These are phyloP conservation scores for Dactylellina parvicollis DNA, from an alignment of 2,329 filamentous ascomycete species.

Conservation along the genomic window DNA sequence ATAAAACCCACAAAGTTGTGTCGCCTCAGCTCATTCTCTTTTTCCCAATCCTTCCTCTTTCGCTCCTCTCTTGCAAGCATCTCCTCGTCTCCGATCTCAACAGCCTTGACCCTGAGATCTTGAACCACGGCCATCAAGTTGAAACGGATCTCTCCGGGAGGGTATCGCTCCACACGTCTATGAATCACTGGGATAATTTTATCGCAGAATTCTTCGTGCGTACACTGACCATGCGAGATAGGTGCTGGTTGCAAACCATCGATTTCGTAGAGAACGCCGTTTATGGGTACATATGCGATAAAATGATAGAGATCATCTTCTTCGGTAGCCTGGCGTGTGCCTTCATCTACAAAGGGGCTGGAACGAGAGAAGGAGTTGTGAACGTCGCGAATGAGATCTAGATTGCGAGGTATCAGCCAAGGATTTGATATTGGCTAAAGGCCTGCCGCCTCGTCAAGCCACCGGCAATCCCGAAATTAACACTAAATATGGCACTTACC, in stretches of 20 bases:
- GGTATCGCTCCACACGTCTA: constrained; percentile 84
- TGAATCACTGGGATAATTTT: constrained; percentile 89
- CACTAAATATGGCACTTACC: constrained; percentile 56
- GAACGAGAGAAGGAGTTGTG: constrained; percentile 91
- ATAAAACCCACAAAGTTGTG: constrained; percentile 98
- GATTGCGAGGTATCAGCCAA: constrained; percentile 11
- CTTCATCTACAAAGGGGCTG: constrained; percentile 91
- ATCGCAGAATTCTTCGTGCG: constrained; percentile 75
- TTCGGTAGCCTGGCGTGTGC: constrained; percentile 71
- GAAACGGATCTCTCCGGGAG: constrained; percentile 87
- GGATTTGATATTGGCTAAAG: neutral
- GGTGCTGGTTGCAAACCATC: constrained; percentile 93
- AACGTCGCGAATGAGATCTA: constrained; percentile 72
- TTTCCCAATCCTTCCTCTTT: constrained; percentile 87
- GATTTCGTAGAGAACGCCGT: constrained; percentile 86
- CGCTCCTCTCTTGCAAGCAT: constrained; percentile 79
- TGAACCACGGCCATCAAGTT: constrained; percentile 92
- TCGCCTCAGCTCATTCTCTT: constrained; percentile 89
- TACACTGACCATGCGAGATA: constrained; percentile 84
- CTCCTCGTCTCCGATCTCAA: constrained; percentile 83
- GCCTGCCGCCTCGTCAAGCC: neutral
- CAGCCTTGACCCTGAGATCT: constrained; percentile 79
- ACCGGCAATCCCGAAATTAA: constrained; percentile 38
- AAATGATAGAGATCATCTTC: constrained; percentile 97
- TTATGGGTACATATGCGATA: constrained; percentile 88